Evolutionary conservation across 1,284 basidiomycete genomes (phyloP).

Genomic region (Trichosporon ovoides): DNA sequence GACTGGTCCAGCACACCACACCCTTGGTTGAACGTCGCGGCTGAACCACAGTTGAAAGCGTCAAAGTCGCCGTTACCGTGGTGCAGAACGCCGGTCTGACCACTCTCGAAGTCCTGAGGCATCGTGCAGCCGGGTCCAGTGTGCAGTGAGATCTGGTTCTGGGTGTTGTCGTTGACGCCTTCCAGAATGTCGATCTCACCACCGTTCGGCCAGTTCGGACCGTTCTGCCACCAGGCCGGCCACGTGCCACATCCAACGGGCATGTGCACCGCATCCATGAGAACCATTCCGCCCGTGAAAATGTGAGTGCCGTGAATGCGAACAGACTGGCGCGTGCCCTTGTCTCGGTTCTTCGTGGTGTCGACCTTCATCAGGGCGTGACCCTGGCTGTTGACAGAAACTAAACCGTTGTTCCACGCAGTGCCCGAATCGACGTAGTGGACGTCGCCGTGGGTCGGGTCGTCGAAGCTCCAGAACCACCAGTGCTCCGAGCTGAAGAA

Average conservation of each 20-base stretch:
- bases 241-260: conserved; percentile 82
- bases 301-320: conserved; percentile 62
- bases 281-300: conserved; percentile 61
- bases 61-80: conserved; percentile 44
- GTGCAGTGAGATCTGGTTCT: conserved; percentile 51
- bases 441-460: conserved; percentile 73
- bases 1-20: conserved; percentile 44
- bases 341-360: conserved; percentile 61
- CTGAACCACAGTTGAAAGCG: conserved; percentile 43
- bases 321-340: conserved; percentile 62
- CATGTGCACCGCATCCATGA: conserved; percentile 84
- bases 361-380: conserved; percentile 80
- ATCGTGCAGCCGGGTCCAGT: conserved; percentile 51
- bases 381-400: conserved; percentile 61
- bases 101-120: conserved; percentile 53
- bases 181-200: conserved; percentile 58
- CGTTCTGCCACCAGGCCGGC: conserved; percentile 51
- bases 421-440: conserved; percentile 31
- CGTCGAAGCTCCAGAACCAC: conserved; percentile 63
- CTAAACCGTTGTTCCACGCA: conserved; percentile 45
- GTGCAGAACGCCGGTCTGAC: conserved; percentile 56
- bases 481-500: conserved; percentile 74
- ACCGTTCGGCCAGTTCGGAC: conserved; percentile 53
- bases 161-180: conserved; percentile 47
- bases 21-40: conserved; percentile 48